Evolutionary conservation across 2,329 filamentous ascomycete species (phyloP).

Genomic region (Moelleriella libera): DNA sequence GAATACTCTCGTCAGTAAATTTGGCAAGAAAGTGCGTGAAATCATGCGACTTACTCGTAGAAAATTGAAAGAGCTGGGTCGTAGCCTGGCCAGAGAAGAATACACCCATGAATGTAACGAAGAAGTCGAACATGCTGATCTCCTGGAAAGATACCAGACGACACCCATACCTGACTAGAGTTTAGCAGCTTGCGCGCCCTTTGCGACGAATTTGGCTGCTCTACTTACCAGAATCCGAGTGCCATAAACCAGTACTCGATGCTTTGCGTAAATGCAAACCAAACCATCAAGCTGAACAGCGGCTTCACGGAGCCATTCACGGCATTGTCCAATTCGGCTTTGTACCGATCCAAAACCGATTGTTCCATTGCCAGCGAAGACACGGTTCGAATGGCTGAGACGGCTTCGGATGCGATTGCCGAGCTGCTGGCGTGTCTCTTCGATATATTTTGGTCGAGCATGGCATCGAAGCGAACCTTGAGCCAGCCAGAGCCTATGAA

Average conservation of each 20-base stretch:
- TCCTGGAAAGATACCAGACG: slow-evolving; percentile 15
- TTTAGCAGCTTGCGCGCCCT: slow-evolving; percentile 3
- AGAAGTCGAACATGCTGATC: slow-evolving; percentile 35
- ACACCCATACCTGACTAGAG: not conserved
- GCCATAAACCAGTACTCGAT: slow-evolving; percentile 24
- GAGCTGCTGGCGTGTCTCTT: slow-evolving; percentile 21
- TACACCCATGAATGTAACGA: not conserved
- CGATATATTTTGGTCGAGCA: slow-evolving; percentile 20
- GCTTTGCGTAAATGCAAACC: slow-evolving; percentile 21
- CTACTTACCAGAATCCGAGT: slow-evolving; percentile 22
- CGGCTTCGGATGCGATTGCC: slow-evolving; percentile 27
- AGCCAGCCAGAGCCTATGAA: slow-evolving; percentile 21
- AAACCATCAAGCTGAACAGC: slow-evolving; percentile 18
- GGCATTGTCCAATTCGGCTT: slow-evolving; percentile 15
- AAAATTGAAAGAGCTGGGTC: slow-evolving; percentile 25
- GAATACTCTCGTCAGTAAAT: not conserved
- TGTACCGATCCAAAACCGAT: slow-evolving; percentile 15
- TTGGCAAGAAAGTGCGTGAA: not conserved
- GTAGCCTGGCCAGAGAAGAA: not conserved
- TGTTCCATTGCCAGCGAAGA: slow-evolving; percentile 27
- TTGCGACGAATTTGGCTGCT: not conserved
- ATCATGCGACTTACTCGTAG: slow-evolving; percentile 19
- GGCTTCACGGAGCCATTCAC: slow-evolving; percentile 15
- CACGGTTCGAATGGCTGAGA: slow-evolving; percentile 24
- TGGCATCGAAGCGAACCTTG: slow-evolving; percentile 24